Percentiles rank a stretch among this genome's conserved stretches.
phyloP scores from a whole-genome alignment of 257 asterid species.

The Scutellaria baicalensis region DNA sequence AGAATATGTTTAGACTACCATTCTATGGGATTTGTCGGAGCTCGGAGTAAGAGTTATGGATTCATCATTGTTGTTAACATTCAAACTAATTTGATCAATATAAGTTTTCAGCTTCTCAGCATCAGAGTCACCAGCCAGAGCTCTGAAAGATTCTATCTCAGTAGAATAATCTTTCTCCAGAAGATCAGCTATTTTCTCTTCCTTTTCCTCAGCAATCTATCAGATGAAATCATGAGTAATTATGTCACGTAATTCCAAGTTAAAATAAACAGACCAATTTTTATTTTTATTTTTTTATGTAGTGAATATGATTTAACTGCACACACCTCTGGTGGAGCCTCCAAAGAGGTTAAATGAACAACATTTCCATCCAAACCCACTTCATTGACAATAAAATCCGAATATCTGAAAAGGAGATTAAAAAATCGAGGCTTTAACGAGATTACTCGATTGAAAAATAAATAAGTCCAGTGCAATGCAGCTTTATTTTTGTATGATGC shows the following conservation, averaged over 20 bases:
- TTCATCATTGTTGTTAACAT: conserved; percentile 29
- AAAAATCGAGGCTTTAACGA: not conserved
- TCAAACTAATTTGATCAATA: conserved; percentile 50
- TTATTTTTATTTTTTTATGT: no score
- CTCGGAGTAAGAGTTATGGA: conserved; percentile 70
- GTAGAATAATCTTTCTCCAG: conserved; percentile 39
- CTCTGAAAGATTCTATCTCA: conserved; percentile 73
- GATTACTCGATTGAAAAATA: not conserved
- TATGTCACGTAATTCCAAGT: conserved; percentile 7
- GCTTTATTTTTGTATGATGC: not conserved
- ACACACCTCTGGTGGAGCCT: conserved; percentile 65
- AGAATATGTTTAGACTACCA: conserved; percentile 39
- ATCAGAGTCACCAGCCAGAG: conserved; percentile 72
- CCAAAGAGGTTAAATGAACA: conserved; percentile 71
- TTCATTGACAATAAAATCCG: conserved; percentile 95
- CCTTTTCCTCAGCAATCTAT: conserved; percentile 57
- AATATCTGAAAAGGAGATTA: conserved; percentile 50
- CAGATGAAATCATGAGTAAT: conserved; percentile 14
- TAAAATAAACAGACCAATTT: not conserved
- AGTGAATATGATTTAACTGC: conserved; percentile 1
- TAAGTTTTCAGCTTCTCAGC: conserved; percentile 46
- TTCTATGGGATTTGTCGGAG: conserved; percentile 78
- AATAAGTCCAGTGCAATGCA: not conserved
- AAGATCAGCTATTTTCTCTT: conserved; percentile 36
- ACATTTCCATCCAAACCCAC: conserved; percentile 79